Evolutionary conservation across 805 yeast genomes (phyloP), one percentile per base, ranked within the genome.

Genomic region (Cyberlindnera mrakii): DNA sequence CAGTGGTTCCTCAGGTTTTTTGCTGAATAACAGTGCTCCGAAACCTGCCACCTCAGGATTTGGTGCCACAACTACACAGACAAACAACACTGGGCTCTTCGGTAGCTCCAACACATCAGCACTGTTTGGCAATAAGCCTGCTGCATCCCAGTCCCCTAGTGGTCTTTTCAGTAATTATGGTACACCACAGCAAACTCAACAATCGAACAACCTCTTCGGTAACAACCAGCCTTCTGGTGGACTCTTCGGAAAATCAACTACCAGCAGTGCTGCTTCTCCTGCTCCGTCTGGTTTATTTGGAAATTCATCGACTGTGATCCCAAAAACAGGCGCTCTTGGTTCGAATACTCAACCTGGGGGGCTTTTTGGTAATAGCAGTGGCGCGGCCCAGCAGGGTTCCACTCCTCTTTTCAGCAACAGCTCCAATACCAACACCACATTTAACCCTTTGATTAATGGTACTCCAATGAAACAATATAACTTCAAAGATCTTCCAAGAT

Each of bases 401-500:
- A 35, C 35, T 42, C 35, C 51, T 15, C 37, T 46, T 23, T 48
- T 50, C 41, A 52, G 42, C 15, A 40, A 47, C 41, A 33, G 46
- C 30, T 10, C 39, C 15, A 42, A 37, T 30, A 33, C 30, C 33
- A 40, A 44, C 15, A 35, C 18, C 37, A 48, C 58, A 55, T 45
- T 64, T 65, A 29, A 62, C 59, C 45, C 52, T 14, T 10, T 48
- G 40, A 29, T 41, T 36, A 66, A 66, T 15, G 41, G 59, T 3
- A 60, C 67, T 20, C 58, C 65, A 31, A 46, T 51, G 34, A 56
- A 51, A 34, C 58, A 63, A 30, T 49, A 53, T 36, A 46, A 59
- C 27, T 54, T 66, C 31, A 62, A 64, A 19, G 63, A 53, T 11
- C 59, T 68, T 53, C 71, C 73, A 16, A 62, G 63, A 41, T 60